Conservation (phyloP, 1,139 yeast genomes). For the Candida dubliniensis region DNA sequence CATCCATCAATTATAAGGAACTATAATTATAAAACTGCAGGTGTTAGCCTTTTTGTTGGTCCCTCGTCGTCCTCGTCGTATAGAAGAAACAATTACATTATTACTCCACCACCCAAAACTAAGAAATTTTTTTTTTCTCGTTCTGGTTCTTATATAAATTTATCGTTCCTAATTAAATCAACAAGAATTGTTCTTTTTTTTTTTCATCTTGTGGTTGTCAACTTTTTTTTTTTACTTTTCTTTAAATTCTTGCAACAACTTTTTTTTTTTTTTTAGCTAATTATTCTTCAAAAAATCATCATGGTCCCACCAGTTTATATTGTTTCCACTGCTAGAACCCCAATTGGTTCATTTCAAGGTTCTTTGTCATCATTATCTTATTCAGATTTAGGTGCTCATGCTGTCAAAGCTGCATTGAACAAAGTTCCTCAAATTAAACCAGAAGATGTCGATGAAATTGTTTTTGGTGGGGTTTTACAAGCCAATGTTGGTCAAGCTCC, state of each 20-base stretch:
- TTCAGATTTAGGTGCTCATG: conserved; percentile 87
- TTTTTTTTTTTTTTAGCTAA: neutral
- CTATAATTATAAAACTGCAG: too few relatives aligned
- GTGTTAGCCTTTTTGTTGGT: too few relatives aligned
- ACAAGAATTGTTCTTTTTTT: neutral
- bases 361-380: conserved; percentile 69
- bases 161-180: neutral
- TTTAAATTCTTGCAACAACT: neutral
- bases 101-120: neutral
- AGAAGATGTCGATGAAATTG: conserved; percentile 78
- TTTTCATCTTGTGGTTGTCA: neutral
- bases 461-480: conserved; percentile 89
- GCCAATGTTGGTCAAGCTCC: conserved; percentile 98
- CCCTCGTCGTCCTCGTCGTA: neutral
- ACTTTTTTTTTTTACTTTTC: neutral
- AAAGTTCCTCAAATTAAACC: conserved; percentile 83
- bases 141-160: neutral
- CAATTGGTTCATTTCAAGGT: conserved; percentile 93
- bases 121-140: neutral
- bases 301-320: conserved; percentile 61
- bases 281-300: conserved; percentile 7
- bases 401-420: conserved; percentile 83
- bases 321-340: conserved; percentile 90
- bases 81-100: neutral
- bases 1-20: too few relatives aligned